Base-by-base conservation (phyloP, 1,284 basidiomycete genomes). In the Trametes pubescens region DNA sequence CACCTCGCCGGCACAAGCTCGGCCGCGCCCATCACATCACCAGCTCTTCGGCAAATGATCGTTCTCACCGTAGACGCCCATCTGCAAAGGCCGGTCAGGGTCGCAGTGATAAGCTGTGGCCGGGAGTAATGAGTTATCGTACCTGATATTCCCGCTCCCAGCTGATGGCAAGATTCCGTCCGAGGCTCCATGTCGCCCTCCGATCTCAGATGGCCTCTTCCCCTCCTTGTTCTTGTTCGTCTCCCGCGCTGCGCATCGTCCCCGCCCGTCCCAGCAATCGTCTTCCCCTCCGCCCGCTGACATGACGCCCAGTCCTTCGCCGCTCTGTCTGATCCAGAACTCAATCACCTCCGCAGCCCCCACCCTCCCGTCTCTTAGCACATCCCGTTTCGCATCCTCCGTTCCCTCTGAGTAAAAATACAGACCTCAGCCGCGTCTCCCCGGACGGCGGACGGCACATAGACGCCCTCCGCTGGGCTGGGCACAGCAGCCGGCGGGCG, bases 101-200 rank as follows among this genome's bases (percentile, higher is more conserved):
- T 70, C 69, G 67, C 47, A 47, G 51, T 68, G 69, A 70, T 70
- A 67, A 70, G 69, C 67, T 68, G 67, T 70, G 69, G 64, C 61
- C 61, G 65, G 61, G 59, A 61, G 64, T 59, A 65, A 65, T 60
- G 53, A 35, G 57, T 57, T 62, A 62, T 65, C 59, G 67, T 68
- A 59, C 64, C 67, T 68, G 67, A 62, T 53, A 53, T 59, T 54
- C 53, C 38, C 60, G 48, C 57, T 38, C 44, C 51, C 46, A 57
- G 43, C 53, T 67, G 66, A 65, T 67, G 46, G 51, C 62, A 13
- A 59, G 57, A 59, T 64, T 59, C 62, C 57, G 43, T 59, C 58
- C 40, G 11, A 51, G 49, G 32, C 48, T 40, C 29, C 32, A n/a
- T 44, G 52, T 32, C 54, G 24, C 21, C 56, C 11, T 55, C 62